phyloP scores from a whole-genome alignment of 2,329 filamentous ascomycete genomes.

The Zasmidium citrigriseum region DNA sequence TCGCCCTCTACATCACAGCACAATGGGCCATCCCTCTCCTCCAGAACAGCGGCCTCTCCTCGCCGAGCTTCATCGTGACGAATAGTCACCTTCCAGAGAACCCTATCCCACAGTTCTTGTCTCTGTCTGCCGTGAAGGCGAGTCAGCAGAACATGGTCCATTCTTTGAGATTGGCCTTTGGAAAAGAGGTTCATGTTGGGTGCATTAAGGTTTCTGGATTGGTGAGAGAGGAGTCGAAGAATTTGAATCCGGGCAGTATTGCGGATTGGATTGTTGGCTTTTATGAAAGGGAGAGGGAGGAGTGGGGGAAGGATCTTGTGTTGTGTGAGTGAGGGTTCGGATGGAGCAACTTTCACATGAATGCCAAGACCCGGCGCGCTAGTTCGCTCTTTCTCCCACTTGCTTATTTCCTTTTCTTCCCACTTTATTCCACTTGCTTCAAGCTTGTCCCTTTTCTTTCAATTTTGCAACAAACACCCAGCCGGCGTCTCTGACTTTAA shows the following conservation, averaged over 20 bases:
- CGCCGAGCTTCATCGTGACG: conserved; percentile 12
- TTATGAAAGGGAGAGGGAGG: conserved; percentile 4
- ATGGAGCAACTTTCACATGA: too few relatives aligned
- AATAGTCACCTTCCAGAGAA: conserved; percentile 14
- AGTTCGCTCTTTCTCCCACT: background rate
- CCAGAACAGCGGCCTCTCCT: background rate
- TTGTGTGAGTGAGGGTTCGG: conserved; percentile 3
- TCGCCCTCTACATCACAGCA: conserved; percentile 14
- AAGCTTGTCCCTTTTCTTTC: too few relatives aligned
- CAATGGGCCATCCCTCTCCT: conserved; percentile 14
- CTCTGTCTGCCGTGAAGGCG: conserved; percentile 15
- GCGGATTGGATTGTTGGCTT: conserved; percentile 9
- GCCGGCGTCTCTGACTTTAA: too few relatives aligned
- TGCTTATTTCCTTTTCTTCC: background rate
- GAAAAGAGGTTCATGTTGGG: conserved; percentile 12
- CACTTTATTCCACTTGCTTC: too few relatives aligned
- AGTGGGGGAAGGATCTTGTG: conserved; percentile 9
- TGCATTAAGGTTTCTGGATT: conserved; percentile 10
- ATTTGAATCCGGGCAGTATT: conserved; percentile 8
- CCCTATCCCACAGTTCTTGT: conserved; percentile 3
- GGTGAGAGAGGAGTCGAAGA: conserved; percentile 6
- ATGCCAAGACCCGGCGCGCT: background rate
- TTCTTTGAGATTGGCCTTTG: conserved; percentile 9
- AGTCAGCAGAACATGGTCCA: conserved; percentile 15
- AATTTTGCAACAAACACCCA: too few relatives aligned